Base-by-base conservation (phyloP, 768 basidiomycete genomes). In the Russula lepida region DNA sequence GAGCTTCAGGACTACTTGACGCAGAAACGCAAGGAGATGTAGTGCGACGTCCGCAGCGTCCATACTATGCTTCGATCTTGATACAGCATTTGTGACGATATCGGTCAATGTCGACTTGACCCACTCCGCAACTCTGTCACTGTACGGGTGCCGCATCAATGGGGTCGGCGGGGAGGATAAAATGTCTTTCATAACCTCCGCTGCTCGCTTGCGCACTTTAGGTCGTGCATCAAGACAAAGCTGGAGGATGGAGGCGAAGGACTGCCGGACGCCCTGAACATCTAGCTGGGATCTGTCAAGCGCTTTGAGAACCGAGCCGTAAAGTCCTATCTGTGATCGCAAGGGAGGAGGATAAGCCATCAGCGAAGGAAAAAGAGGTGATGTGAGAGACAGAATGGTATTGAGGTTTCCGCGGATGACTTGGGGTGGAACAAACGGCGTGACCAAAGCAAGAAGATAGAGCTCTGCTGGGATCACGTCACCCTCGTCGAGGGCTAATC, bases 161-260 rank as follows among this genome's bases (percentile, higher is more conserved):
- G 95, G 95, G 4, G 84, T 77, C 3, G 92, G 89, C 9, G 94
- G 92, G 27, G 78, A 78, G 17, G 80, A 77, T 37, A 99, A 77
- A 4, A 93, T 79, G 66, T 90, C 88, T 67, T 80, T 81, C 33
- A 99, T 81, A 21, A 89, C 81, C 69, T 98, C 95, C 49, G 87
- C 86, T 25, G 95, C 94, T 69, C 87, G 84, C 73, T 83, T 94
- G 58, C 97, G 84, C 55, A 99, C 93, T 76, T 98, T 98, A 21
- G 97, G 97, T 54, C 97, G 78, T 4, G 86, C 81, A 74, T 99
- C 97, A 47, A 92, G 78, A 66, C 84, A 86, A 50, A 97, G 75
- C 51, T 90, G 87, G 44, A 98, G 75, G 56, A 97, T 77, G 39
- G 89, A 86, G 47, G 88, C 86, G 77, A 94, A 98, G 3, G 86